Conservation (phyloP, 108 stramenopile species). For the Fistulifera solaris region DNA sequence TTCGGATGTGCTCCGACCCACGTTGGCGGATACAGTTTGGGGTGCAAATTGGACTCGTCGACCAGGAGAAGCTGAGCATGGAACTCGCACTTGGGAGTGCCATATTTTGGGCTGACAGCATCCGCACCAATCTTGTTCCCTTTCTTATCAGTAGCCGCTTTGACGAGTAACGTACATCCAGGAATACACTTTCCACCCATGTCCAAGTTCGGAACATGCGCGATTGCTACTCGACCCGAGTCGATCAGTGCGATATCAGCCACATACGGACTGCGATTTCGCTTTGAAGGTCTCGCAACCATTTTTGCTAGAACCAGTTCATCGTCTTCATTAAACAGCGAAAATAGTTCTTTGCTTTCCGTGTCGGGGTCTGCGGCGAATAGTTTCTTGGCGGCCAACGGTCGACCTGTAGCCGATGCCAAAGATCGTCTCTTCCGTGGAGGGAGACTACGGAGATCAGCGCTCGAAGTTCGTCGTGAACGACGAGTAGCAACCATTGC, state of each 20-base stretch:
- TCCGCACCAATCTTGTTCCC: constrained; percentile 37
- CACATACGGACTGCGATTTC: constrained; percentile 51
- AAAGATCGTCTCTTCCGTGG: too few relatives aligned
- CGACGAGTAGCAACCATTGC: too few relatives aligned
- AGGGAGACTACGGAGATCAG: too few relatives aligned
- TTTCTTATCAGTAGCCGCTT: constrained; percentile 30
- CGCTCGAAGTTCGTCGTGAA: too few relatives aligned
- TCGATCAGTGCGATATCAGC: constrained; percentile 32
- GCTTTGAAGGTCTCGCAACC: constrained; percentile 25
- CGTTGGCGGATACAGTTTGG: constrained; percentile 14
- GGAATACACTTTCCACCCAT: constrained; percentile 48
- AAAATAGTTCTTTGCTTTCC: not conserved
- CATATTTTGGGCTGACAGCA: constrained; percentile 37
- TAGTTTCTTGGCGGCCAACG: too few relatives aligned
- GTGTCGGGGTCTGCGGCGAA: too few relatives aligned
- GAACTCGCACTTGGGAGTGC: constrained; percentile 48
- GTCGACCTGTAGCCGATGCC: too few relatives aligned
- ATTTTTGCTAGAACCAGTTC: constrained; percentile 18
- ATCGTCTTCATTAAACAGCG: constrained; percentile 10
- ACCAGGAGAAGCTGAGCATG: constrained; percentile 33
- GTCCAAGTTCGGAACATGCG: constrained; percentile 26
- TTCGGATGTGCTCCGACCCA: constrained; percentile 59
- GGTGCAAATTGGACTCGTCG: constrained; percentile 27
- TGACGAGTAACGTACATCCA: constrained; percentile 25
- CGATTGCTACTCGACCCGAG: constrained; percentile 5